Evolutionary conservation across 148 eudicot species (phyloP).

Genomic region (Rhododendron kiyosumense): DNA sequence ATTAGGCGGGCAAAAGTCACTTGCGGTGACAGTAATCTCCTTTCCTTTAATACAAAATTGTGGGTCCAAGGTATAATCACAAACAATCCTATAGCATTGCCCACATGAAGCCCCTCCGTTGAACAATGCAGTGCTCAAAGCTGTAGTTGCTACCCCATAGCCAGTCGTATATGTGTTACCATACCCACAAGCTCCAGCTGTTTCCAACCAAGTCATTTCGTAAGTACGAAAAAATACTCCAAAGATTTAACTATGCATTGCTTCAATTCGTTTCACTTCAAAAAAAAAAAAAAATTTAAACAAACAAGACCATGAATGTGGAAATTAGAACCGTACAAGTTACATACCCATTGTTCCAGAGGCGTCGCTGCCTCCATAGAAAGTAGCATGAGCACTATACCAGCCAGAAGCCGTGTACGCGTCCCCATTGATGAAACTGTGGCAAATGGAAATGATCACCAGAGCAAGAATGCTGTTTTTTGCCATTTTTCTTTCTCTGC

Average conservation of each 20-base stretch:
- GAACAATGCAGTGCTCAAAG: constrained; percentile 83
- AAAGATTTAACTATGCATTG: too few species aligned
- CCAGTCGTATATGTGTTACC: constrained; percentile 68
- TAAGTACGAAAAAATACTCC: too few species aligned
- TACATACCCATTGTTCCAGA: constrained; percentile 79
- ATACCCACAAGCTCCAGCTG: constrained; percentile 98
- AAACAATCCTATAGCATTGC: constrained; percentile 72
- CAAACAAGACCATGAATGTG: background rate
- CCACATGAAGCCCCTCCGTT: constrained; percentile 83
- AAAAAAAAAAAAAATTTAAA: background rate
- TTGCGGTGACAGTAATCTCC: constrained; percentile 72
- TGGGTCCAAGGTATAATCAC: constrained; percentile 47
- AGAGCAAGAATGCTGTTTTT: constrained; percentile 14
- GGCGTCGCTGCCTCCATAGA: constrained; percentile 79
- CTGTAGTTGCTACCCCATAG: constrained; percentile 75
- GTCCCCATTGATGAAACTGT: constrained; percentile 19
- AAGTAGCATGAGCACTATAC: constrained; percentile 61
- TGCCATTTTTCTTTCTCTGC: constrained; percentile 18
- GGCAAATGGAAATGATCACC: constrained; percentile 19
- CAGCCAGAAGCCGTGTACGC: constrained; percentile 55
- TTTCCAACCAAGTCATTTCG: background rate
- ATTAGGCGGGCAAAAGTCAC: constrained; percentile 91
- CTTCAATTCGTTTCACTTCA: background rate
- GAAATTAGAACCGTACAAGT: background rate
- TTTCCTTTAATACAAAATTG: constrained; percentile 59